Evolutionary conservation across 2,329 filamentous ascomycete species (phyloP), one percentile per base, ranked within the genome.

Genomic region (Corinectria fuckeliana): DNA sequence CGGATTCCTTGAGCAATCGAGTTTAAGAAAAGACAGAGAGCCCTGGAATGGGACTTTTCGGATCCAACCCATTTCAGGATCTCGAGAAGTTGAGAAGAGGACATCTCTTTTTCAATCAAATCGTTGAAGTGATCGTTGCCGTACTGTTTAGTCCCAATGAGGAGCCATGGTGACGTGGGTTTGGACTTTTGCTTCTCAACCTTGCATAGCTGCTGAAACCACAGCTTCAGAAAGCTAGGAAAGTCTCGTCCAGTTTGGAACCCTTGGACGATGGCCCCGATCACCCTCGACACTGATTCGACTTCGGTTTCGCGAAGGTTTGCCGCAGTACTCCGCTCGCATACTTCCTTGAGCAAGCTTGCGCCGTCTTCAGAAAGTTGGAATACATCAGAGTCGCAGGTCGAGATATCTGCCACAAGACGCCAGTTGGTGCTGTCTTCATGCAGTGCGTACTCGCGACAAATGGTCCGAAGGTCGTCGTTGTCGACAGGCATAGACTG

Each of bases 341-440:
- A 77, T 4, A 82, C 69, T 2, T 74, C 71, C 14, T 75, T 71
- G 4, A 84, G 73, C 4, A 84, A 67, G 6, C 63, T 62, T 7
- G 71, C 70, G 1, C 77, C 79, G 3, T 80, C 75, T 0, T 76
- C 73, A 0, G 73, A 74, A 30, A 68, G 77, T 66, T 78, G 75
- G 45, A 85, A 82, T 7, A 80, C 74, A 45, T 83, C 82, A 0
- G 80, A 75, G 34, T 85, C 82, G 42, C 82, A 80, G 7, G 72
- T 71, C 1, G 80, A 75, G 23, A 80, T 66, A 11, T 71, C 72
- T 13, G 75, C 77, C 6, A 82, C 64, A 9, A 84, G 66, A 0
- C 60, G 60, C 81, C 82, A 83, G 44, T 82, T 76, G 3, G 75
- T 77, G 5, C 52, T 66, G 4, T 72, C 65, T 8, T 65, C 53